A percentile compares a stretch with the other conserved stretches of the same genome.
phyloP scores from a whole-genome alignment of 2,329 filamentous ascomycete genomes.

The Fusarium vanettenii region DNA sequence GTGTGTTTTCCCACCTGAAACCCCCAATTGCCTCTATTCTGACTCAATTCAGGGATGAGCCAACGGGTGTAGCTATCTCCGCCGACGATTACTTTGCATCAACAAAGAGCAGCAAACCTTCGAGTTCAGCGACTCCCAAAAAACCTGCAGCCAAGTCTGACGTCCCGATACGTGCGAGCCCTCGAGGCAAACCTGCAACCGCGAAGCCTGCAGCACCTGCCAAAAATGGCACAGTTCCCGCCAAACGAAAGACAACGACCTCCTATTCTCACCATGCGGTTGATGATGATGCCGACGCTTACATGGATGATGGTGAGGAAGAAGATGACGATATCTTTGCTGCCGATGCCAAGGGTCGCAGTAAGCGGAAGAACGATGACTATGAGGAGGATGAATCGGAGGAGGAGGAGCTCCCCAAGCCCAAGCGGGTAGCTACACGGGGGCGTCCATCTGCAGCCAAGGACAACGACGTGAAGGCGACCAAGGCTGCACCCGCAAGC shows the following conservation, averaged over 20 bases:
- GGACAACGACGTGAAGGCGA: slow-evolving; percentile 43
- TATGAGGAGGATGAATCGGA: slow-evolving; percentile 81
- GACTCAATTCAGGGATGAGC: slow-evolving; percentile 49
- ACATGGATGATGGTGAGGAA: slow-evolving; percentile 75
- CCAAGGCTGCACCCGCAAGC: slow-evolving; percentile 46
- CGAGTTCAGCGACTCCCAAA: slow-evolving; percentile 52
- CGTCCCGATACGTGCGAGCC: slow-evolving; percentile 63
- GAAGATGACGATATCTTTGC: slow-evolving; percentile 87
- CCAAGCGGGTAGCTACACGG: slow-evolving; percentile 66
- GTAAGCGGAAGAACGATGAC: slow-evolving; percentile 78
- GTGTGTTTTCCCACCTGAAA: slow-evolving; percentile 49
- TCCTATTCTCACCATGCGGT: slow-evolving; percentile 54
- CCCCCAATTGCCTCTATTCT: neutral
- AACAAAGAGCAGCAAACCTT: slow-evolving; percentile 54
- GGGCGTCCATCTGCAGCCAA: slow-evolving; percentile 43
- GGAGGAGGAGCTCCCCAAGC: slow-evolving; percentile 72
- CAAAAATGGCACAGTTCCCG: slow-evolving; percentile 45
- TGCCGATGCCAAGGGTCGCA: slow-evolving; percentile 73
- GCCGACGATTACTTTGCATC: slow-evolving; percentile 69
- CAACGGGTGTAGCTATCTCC: slow-evolving; percentile 63
- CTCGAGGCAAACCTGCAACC: slow-evolving; percentile 57
- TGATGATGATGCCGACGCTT: slow-evolving; percentile 67
- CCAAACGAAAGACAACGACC: slow-evolving; percentile 57
- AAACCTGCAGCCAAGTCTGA: slow-evolving; percentile 57
- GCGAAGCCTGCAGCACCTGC: slow-evolving; percentile 44